phyloP scores from a whole-genome alignment of 495 filamentous ascomycete species.

The Aspergillus affinis region DNA sequence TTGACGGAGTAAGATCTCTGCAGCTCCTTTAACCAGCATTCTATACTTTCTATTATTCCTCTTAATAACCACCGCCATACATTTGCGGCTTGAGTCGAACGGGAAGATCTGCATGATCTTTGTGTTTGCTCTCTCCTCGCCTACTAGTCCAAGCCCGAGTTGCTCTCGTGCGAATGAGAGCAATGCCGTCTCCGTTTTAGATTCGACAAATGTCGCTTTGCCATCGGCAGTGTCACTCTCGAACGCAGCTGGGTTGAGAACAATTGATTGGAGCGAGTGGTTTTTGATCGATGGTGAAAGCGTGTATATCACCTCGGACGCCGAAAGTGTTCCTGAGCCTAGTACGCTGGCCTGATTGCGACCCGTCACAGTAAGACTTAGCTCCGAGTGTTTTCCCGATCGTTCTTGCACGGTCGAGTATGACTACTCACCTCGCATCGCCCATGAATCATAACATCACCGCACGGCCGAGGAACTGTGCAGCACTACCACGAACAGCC shows the following conservation, averaged over 20 bases:
- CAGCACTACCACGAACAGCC: no score
- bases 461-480: no score
- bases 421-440: no score
- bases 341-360: no score
- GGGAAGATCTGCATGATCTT: conserved; percentile 73
- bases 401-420: no score
- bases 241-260: conserved; percentile 85
- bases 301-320: conserved; percentile 57
- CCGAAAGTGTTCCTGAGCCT: conserved; percentile 41
- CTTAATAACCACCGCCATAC: conserved; percentile 80
- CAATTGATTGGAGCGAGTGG: conserved; percentile 72
- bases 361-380: no score
- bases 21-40: conserved; percentile 82
- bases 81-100: conserved; percentile 85
- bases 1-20: conserved; percentile 75
- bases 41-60: conserved; percentile 64
- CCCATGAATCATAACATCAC: no score
- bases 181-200: conserved; percentile 87
- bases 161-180: conserved; percentile 71
- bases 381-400: no score
- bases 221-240: conserved; percentile 76
- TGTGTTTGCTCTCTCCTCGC: conserved; percentile 67
- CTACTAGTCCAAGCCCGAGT: conserved; percentile 69
- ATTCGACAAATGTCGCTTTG: conserved; percentile 70
- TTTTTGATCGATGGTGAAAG: conserved; percentile 60